Evolutionary conservation across 495 filamentous ascomycete species (phyloP).

Genomic region (Diplogelasinospora grovesii): DNA sequence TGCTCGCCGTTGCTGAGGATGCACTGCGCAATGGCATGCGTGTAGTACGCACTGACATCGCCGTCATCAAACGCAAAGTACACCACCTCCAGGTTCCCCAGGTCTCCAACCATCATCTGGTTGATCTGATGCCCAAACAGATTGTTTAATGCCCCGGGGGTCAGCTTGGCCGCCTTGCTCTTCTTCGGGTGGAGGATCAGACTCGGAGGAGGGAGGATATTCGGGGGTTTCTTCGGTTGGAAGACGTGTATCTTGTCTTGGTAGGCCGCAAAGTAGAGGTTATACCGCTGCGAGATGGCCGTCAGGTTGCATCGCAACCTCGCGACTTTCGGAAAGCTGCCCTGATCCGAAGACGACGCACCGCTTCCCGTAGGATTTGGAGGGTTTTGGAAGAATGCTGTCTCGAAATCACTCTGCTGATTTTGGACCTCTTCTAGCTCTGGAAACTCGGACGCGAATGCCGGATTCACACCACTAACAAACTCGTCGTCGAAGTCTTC

Average conservation of each 20-base stretch:
- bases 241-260: conserved; percentile 65
- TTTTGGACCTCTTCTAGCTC: not conserved
- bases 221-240: conserved; percentile 56
- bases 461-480: not conserved
- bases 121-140: conserved; percentile 66
- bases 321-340: conserved; percentile 28
- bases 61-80: conserved; percentile 78
- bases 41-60: conserved; percentile 77
- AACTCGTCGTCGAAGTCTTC: conserved; percentile 9
- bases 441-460: not conserved
- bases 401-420: not conserved
- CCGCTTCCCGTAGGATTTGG: not conserved
- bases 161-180: conserved; percentile 31
- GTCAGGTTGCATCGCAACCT: conserved; percentile 41
- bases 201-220: conserved; percentile 51
- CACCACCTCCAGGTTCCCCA: conserved; percentile 77
- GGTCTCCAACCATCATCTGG: conserved; percentile 66
- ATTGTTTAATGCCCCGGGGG: conserved; percentile 51
- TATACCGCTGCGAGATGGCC: conserved; percentile 42
- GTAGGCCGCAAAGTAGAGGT: conserved; percentile 75
- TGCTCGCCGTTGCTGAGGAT: conserved; percentile 9
- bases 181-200: conserved; percentile 60
- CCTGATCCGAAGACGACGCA: not conserved
- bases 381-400: too few species aligned
- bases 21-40: conserved; percentile 34